Base-by-base conservation (phyloP, 2,329 filamentous ascomycete genomes). In the Fusarium sp. region DNA sequence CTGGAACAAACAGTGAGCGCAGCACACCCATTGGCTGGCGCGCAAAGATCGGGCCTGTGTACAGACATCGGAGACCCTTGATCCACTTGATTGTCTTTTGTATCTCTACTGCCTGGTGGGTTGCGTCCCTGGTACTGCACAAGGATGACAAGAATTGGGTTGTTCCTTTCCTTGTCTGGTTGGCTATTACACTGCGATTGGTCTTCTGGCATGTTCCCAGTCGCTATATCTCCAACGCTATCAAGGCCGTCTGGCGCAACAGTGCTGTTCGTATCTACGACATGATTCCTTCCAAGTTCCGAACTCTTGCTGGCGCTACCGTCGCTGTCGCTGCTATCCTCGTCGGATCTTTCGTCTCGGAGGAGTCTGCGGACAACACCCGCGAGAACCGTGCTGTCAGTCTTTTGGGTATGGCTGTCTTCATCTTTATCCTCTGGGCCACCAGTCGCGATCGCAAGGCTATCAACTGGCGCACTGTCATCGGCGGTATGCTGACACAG, bases 401-500 rank as follows among this genome's bases (percentile, higher is more conserved):
- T 74, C 83, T 97, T 15, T 91, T 96, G 65, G 94, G 95, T 25
- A 84, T 97, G 20, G 73, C 87, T 6, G 87, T 97, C 59, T 91
- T 95, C 79, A 83, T 97, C 71, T 82, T 81, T 61, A 61, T 80
- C 2, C 89, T 97, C 72, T 96, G 88, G 81, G 76, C 77, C 16
- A 96, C 93, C 1, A 97, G 94, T 43, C 87, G 84, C 62, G 86
- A 94, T 79, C 88, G 92, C 72, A 89, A 77, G 61, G 79, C 76
- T 38, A 84, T 92, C 72, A 87, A 89, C 71, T 94, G 91, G 91
- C 91, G 92, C 76, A 92, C 92, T 3, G 92, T 98, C 73, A 93
- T 97, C 66, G 92, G 92, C 40, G 95, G 95, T 65, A 96, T 97
- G 91, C 84, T 97, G 44, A 85, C 91, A 14, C 95, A 98, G 80